Conservation (phyloP, 1,139 yeast genomes). For the Nadsonia commutata region DNA sequence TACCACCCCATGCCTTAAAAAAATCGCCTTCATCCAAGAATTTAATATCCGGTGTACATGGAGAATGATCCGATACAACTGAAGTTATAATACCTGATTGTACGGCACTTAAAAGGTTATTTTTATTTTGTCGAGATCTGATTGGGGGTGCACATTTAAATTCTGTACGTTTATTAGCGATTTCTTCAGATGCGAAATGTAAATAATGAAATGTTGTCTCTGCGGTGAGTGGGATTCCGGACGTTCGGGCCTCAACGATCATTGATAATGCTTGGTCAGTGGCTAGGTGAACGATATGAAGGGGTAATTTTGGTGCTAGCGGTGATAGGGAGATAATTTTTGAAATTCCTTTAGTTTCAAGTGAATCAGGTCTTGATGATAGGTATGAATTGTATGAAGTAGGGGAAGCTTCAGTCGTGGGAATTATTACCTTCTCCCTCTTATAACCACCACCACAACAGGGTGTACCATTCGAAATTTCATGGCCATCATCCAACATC, state of each 20-base stretch:
- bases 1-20: conserved; percentile 95
- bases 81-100: conserved; percentile 54
- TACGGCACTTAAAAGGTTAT: conserved; percentile 64
- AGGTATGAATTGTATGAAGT: conserved; percentile 58
- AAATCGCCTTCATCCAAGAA: conserved; percentile 74
- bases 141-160: conserved; percentile 95
- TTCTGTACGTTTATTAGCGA: conserved; percentile 62
- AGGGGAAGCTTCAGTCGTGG: conserved; percentile 20
- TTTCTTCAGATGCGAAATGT: conserved; percentile 58
- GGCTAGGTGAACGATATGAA: conserved; percentile 85
- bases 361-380: conserved; percentile 75
- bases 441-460: conserved; percentile 5
- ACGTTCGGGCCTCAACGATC: conserved; percentile 46
- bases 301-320: conserved; percentile 44
- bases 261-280: conserved; percentile 65
- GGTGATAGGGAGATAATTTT: conserved; percentile 52
- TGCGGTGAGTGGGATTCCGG: conserved; percentile 50
- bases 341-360: conserved; percentile 72
- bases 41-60: conserved; percentile 85
- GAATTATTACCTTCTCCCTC: too few relatives aligned
- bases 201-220: conserved; percentile 93
- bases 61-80: conserved; percentile 90
- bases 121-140: conserved; percentile 55
- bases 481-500: conserved; percentile 48
- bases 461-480: neutral